Base-by-base conservation (phyloP, 805 yeast species). In the Wickerhamomyces alni region DNA sequence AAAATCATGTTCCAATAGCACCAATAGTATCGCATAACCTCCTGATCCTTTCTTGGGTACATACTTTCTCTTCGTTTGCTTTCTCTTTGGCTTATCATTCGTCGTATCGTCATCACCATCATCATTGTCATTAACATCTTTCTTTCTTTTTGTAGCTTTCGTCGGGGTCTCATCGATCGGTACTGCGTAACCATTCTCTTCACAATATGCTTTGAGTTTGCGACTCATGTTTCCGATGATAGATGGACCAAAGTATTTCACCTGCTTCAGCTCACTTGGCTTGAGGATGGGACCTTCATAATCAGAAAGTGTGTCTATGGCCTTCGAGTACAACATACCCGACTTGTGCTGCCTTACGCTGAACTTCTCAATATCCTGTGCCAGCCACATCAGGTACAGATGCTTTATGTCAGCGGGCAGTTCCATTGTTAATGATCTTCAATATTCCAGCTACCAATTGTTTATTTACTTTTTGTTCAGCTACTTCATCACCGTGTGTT, bases 11-110 rank as follows among this genome's bases (percentile, higher is more conserved):
- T 74, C 66, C 36, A 68, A 62, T 3, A 88, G 60, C 0, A 80
- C 80, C 16, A 87, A 44, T 16, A 88, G 51, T 8, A 88, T 82
- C 0, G 93, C 95, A 63, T 85, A 89, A 0, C 85, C 94, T 2
- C 96, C 96, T 0, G 93, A 77, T 27, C 89, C 63, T 44, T 77
- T 76, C 35, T 67, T 70, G 0, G 97, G 97, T 0, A 87, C 70
- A 57, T 84, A 87, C 28, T 61, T 66, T 22, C 50, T 54, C n/a
- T 42, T 39, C 42, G 54, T 37, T 35, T 43, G 44, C 45, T 48
- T 56, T 41, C 52, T 59, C 10, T 39, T 44, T 10, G 39, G 34
- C 31, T 47, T 52, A 13, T n/a, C n/a, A n/a, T n/a, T n/a, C n/a
- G n/a, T n/a, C n/a, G 47, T 46, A 11, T 43, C 46, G 7, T 44